A percentile compares a stretch with the other conserved stretches of the same genome.
Conservation (phyloP, 345 rosid species). For the Murraya paniculata region DNA sequence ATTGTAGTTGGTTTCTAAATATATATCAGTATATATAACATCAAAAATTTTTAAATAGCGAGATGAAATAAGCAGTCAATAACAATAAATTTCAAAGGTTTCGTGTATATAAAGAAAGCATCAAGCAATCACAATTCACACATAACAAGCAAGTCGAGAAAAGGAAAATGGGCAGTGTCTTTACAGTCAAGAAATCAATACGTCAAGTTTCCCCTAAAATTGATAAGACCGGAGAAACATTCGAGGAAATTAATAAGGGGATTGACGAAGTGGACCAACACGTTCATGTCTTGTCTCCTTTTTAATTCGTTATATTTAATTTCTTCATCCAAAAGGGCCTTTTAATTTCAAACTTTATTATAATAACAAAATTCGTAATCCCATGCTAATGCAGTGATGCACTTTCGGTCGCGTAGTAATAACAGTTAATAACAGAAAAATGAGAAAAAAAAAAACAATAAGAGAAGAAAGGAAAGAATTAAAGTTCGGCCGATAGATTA, state of each 20-base stretch:
- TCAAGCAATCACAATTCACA: too few relatives aligned
- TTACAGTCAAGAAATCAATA: not conserved
- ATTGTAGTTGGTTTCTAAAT: too few relatives aligned
- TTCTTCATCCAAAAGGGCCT: conserved; percentile 1
- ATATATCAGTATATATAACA: too few relatives aligned
- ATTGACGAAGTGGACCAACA: not conserved
- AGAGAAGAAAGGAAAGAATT: not conserved
- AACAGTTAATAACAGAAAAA: not conserved
- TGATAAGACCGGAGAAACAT: not conserved
- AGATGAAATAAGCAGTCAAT: too few relatives aligned
- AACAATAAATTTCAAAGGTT: too few relatives aligned
- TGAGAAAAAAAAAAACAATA: too few relatives aligned
- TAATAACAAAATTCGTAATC: not conserved
- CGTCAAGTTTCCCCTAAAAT: not conserved
- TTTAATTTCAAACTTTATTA: not conserved
- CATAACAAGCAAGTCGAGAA: too few relatives aligned
- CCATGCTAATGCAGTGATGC: conserved; percentile 15
- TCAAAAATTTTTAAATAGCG: too few relatives aligned
- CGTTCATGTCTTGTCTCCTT: not conserved
- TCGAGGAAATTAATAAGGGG: not conserved
- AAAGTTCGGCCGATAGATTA: not conserved
- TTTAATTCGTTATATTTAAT: not conserved
- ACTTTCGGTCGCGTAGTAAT: not conserved
- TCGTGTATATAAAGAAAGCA: too few relatives aligned
- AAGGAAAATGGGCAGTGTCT: not conserved